Base-by-base conservation (phyloP, 2,329 filamentous ascomycete genomes). In the Aspergillus sp. region DNA sequence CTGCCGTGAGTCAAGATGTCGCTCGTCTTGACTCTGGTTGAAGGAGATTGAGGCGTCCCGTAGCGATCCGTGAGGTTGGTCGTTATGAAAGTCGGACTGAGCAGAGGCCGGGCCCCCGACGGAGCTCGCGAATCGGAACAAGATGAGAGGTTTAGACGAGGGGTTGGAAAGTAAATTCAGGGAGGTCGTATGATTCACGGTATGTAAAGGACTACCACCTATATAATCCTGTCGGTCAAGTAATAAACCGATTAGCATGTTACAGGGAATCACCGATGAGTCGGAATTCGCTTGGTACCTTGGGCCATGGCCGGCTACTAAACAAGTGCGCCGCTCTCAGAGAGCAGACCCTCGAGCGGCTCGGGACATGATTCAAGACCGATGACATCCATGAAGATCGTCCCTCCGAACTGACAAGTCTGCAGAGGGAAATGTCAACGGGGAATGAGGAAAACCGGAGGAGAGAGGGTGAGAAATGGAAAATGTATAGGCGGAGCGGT, bases 331-430 rank as follows among this genome's bases (percentile, higher is more conserved):
- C 61, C 58, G 66, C 60, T 65, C 64, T 71, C 58, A 70, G 59
- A 65, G 68, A 68, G 55, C 61, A 59, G 58, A 66, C 62, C 65
- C 69, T 64, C 65, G 63, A 68, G 65, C 65, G 65, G 63, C 64
- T 64, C 58, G 66, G 64, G 56, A 61, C 69, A 71, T 71, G 64
- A 66, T 66, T 71, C 56, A 67, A 64, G 61, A 64, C 69, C 57
- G 66, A 71, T 73, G 71, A 73, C 71, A 73, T 73, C 71, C 71
- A 73, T 73, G 64, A 71, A 72, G 56, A 60, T 61, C 52, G 59
- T 64, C 61, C 16, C 16, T 17, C 16, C 16, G 40, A 42, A 64
- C 61, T 55, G 57, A 42, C 36, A 43, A 42, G 45, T 53, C 19
- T 36, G 36, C 25, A 50, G 32, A 29, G 20, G 49, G 32, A 49